Base-by-base conservation (phyloP, 495 filamentous ascomycete species). In the Hamigera avellanea region DNA sequence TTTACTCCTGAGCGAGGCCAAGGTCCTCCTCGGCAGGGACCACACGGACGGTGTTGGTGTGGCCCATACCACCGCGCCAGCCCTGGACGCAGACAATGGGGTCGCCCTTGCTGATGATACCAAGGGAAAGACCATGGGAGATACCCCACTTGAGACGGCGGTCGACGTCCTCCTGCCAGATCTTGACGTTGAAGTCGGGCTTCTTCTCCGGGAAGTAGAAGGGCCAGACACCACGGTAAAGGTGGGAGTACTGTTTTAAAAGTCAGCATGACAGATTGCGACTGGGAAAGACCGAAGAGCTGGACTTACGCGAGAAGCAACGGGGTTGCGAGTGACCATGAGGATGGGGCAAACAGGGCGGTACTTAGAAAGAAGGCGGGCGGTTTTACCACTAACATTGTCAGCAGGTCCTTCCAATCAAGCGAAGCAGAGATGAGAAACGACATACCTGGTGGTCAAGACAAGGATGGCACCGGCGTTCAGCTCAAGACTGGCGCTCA, bases 141-240 rank as follows among this genome's bases (percentile, higher is more conserved):
- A 96, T 81, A 59, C 82, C 93, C 89, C 89, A 98, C 68, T 84
- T 91, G 47, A 96, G 82, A 50, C 91, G 84, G 52, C 80, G 73
- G 67, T 98, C 91, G 46, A 98, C 91, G 63, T 98, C 93, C 67
- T 95, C 86, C 66, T 98, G 93, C 91, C 91, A 98, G 57, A 70
- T 69, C 51, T 69, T 58, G 56, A 88, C 80, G 51, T 78, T 78
- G 69, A 95, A 98, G 67, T 98, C 83, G 35, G 91, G 93, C 76
- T 95, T 95, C 39, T 68, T 61, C 69, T 94, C 80, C 32, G 82
- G 75, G 72, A 94, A 98, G 44, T 81, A 69, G 80, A 96, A 96
- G 14, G 91, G 91, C 58, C 94, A 98, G 34, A 96, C 88, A 44
- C 93, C 91, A 48, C 91, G 91, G 66, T 95, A 96, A 52, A 98